Conservation (phyloP, 768 basidiomycete species). For the Mycena alexandri region DNA sequence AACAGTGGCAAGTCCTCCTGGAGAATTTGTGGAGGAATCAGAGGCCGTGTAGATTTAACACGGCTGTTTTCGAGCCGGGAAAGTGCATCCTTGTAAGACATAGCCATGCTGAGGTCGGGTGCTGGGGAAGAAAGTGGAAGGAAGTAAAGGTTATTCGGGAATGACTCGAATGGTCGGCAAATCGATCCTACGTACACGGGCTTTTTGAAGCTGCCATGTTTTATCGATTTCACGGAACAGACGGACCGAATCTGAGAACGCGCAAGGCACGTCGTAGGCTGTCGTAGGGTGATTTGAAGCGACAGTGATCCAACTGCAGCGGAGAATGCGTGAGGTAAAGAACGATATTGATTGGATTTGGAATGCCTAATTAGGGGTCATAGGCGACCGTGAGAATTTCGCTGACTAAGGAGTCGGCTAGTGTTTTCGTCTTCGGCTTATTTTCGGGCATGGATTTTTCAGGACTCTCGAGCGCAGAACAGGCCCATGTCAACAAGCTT, state of each 20-base stretch:
- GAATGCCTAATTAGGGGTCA: not conserved
- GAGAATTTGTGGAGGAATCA: conserved; percentile 95
- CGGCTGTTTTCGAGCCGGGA: conserved; percentile 87
- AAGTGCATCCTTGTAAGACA: conserved; percentile 85
- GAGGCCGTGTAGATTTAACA: conserved; percentile 87
- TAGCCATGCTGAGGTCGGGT: conserved; percentile 70
- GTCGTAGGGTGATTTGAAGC: too few species aligned
- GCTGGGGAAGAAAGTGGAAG: conserved; percentile 48
- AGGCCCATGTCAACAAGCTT: conserved; percentile 94
- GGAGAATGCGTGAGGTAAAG: too few species aligned
- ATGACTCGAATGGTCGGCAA: not conserved
- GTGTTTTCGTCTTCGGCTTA: too few species aligned
- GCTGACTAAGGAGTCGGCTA: conserved; percentile 20
- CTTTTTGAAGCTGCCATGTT: conserved; percentile 6
- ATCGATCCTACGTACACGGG: conserved; percentile 23
- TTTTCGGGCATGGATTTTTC: conserved; percentile 85
- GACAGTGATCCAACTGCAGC: too few species aligned
- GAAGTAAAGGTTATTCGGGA: conserved; percentile 9
- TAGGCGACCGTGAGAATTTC: not conserved
- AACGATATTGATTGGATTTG: not conserved
- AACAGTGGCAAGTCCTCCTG: conserved; percentile 95
- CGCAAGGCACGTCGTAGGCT: not conserved
- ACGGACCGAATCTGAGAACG: too few species aligned
- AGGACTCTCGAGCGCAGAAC: conserved; percentile 88
- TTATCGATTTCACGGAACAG: too few species aligned